Evolutionary conservation across 1,284 basidiomycete species (phyloP).

Genomic region (Puccinia coronata): DNA sequence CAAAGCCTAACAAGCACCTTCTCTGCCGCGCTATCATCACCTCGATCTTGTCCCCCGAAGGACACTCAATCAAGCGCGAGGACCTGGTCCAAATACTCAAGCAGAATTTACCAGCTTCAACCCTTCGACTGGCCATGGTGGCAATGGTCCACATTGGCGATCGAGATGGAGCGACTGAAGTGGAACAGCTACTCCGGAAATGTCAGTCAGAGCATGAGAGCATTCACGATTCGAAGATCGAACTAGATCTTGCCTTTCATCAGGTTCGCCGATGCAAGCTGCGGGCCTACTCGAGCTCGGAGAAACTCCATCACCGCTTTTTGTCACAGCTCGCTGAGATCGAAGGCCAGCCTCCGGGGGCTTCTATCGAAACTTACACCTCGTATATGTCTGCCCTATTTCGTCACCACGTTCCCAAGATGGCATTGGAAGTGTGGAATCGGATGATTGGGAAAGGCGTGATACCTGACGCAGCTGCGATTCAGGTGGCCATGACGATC

Average conservation of each 20-base stretch:
- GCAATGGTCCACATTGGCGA: conserved; percentile 42
- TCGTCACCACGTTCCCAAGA: conserved; percentile 45
- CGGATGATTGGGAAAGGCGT: not conserved
- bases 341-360: not conserved
- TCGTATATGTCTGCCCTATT: conserved; percentile 37
- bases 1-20: conserved; percentile 35
- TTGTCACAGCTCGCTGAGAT: conserved; percentile 29
- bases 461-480: conserved; percentile 36
- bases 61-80: conserved; percentile 21
- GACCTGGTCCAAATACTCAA: conserved; percentile 25
- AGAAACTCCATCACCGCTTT: conserved; percentile 33
- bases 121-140: conserved; percentile 32
- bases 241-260: conserved; percentile 38
- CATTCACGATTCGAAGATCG: conserved; percentile 20
- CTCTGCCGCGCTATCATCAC: conserved; percentile 38
- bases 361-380: conserved; percentile 37
- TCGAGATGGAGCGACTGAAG: conserved; percentile 24
- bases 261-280: conserved; percentile 38
- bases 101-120: conserved; percentile 29
- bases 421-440: conserved; percentile 37
- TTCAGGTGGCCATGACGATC: conserved; percentile 47
- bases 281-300: conserved; percentile 40
- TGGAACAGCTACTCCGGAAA: conserved; percentile 20
- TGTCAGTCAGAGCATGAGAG: not conserved
- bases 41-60: conserved; percentile 33